Evolutionary conservation across 2,329 filamentous ascomycete genomes (phyloP), one percentile per base, ranked within the genome.

Genomic region (Colletotrichum sp.): DNA sequence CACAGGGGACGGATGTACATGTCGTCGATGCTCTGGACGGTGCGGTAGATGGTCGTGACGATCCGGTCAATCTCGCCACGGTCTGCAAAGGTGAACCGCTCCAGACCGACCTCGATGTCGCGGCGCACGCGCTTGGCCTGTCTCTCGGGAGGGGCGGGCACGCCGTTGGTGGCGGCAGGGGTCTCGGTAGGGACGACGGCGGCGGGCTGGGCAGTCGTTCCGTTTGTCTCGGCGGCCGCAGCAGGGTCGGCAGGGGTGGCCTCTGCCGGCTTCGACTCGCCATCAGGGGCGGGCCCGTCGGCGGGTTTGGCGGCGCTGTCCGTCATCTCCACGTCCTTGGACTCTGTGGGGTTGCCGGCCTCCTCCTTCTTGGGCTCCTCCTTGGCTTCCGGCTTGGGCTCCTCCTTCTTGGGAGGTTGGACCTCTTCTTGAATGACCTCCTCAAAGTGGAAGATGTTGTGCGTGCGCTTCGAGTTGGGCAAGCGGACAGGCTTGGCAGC

Each of bases 21-120:
- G 77, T 98, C 96, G 62, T 95, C 93, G 28, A 98, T 95, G 44
- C 93, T 92, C 79, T 96, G 93, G 68, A 99, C 92, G 1, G 95
- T 93, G 74, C 93, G 92, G 85, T 98, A 96, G 78, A 99, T 94
- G 52, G 95, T 92, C 71, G 94, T 93, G 28, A 95, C 95, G 77
- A 99, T 95, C 72, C 92, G 92, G 82, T 98, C 95, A 59, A 99
- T 90, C 72, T 98, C 92, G 5, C 89, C 90, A 70, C 94, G 93
- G 77, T 92, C 89, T 3, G 92, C 92, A 78, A 93, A 93, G 75
- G 88, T 89, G 85, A 94, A 96, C 75, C 95, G 91, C 85, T 97
- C 95, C 2, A 92, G 88, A 2, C 95, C 95, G 60, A 97, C 91
- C 81, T 96, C 94, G 76, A 96, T 91, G 81, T 96, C 92, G 74